Evolutionary conservation across 306 rosid genomes (phyloP).

Genomic region (Glycine soja): DNA sequence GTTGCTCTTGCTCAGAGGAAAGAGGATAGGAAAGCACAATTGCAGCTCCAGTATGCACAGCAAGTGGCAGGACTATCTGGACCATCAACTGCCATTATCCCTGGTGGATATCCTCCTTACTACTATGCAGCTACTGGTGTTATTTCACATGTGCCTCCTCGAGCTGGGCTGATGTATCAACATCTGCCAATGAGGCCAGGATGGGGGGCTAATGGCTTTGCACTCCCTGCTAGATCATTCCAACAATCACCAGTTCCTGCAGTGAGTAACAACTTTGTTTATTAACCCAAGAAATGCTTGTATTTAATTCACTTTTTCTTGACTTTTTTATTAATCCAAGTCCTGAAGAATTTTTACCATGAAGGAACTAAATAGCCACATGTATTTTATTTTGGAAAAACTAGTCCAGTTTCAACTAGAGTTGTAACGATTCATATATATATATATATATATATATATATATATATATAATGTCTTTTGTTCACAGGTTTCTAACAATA

Average conservation of each 20-base stretch:
- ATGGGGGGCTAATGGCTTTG: conserved; percentile 71
- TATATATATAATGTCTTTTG: conserved; percentile 15
- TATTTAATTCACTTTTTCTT: conserved; percentile 17
- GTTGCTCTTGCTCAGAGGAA: conserved; percentile 90
- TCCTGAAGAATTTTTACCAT: background rate
- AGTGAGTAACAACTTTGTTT: conserved; percentile 58
- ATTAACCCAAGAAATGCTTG: conserved; percentile 9
- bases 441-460: no score
- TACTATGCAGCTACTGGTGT: conserved; percentile 69
- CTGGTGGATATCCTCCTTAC: conserved; percentile 80
- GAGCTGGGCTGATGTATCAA: conserved; percentile 67
- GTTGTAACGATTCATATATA: background rate
- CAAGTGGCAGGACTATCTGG: conserved; percentile 62
- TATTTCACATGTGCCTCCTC: conserved; percentile 67
- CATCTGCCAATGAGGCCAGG: conserved; percentile 71
- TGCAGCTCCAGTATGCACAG: conserved; percentile 75
- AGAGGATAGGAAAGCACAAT: conserved; percentile 80
- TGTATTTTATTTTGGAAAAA: conserved; percentile 37
- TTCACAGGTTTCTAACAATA: conserved; percentile 65
- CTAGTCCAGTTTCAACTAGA: conserved; percentile 17
- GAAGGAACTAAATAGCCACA: conserved; percentile 35
- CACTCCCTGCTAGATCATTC: conserved; percentile 66
- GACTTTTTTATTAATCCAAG: background rate
- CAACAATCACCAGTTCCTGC: conserved; percentile 63
- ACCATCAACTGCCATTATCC: conserved; percentile 65